phyloP scores from a whole-genome alignment of 2,329 filamentous ascomycete genomes.

The Graphiopsis chlorocephala region DNA sequence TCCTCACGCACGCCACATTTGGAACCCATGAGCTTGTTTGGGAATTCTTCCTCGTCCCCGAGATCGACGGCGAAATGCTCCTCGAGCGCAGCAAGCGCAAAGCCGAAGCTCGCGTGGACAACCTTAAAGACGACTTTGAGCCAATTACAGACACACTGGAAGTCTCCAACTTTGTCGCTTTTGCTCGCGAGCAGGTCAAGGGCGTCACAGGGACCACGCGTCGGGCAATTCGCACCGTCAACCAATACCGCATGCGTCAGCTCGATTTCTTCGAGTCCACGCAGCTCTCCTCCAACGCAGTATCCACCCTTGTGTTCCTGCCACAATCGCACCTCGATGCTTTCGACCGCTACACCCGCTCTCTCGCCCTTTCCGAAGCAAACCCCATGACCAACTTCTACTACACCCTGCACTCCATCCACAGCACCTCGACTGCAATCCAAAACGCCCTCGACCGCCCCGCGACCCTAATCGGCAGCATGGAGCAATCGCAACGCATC shows the following conservation, averaged over 20 bases:
- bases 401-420: slow-evolving; percentile 72
- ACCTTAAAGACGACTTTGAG: slow-evolving; percentile 82
- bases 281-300: slow-evolving; percentile 48
- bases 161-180: slow-evolving; percentile 88
- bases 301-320: slow-evolving; percentile 63
- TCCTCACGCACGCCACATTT: slow-evolving; percentile 87
- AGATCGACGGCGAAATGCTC: slow-evolving; percentile 87
- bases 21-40: slow-evolving; percentile 95
- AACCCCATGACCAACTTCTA: slow-evolving; percentile 73
- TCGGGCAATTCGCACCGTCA: slow-evolving; percentile 75
- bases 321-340: slow-evolving; percentile 66
- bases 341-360: slow-evolving; percentile 68
- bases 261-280: slow-evolving; percentile 68
- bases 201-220: slow-evolving; percentile 80
- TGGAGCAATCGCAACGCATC: slow-evolving; percentile 69
- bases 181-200: slow-evolving; percentile 85
- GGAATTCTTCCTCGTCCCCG: slow-evolving; percentile 97
- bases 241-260: slow-evolving; percentile 64
- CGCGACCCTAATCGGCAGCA: slow-evolving; percentile 71
- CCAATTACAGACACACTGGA: slow-evolving; percentile 72
- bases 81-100: slow-evolving; percentile 84
- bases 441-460: slow-evolving; percentile 76
- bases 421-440: slow-evolving; percentile 79
- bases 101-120: slow-evolving; percentile 76
- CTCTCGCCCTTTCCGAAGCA: slow-evolving; percentile 65